phyloP scores from a whole-genome alignment of 805 yeast genomes.

The Isabelozyma heimii region DNA sequence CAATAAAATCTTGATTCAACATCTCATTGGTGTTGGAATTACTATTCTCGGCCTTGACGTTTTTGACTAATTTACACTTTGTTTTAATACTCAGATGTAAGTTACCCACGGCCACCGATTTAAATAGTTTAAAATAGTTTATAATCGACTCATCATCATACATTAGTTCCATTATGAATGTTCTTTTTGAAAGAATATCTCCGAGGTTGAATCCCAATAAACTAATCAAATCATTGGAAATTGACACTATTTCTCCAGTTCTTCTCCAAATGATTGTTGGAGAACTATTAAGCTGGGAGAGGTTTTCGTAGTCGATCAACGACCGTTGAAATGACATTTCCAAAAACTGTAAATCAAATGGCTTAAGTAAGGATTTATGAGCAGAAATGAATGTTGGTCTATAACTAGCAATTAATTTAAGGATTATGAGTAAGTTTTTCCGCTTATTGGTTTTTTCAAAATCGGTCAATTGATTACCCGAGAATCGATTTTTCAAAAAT shows the following conservation, averaged over 20 bases:
- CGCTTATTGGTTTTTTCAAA: conserved; percentile 30
- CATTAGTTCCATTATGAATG: conserved; percentile 77
- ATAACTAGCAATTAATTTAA: conserved; percentile 60
- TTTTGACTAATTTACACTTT: conserved; percentile 46
- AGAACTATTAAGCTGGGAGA: conserved; percentile 55
- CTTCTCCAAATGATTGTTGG: conserved; percentile 86
- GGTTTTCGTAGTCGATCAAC: conserved; percentile 43
- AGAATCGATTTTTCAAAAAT: conserved; percentile 54
- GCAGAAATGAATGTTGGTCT: conserved; percentile 78
- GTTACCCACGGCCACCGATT: conserved; percentile 69
- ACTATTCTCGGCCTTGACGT: conserved; percentile 10
- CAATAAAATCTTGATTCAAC: conserved; percentile 32
- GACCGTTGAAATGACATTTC: conserved; percentile 46
- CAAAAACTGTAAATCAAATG: conserved; percentile 59
- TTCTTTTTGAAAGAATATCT: conserved; percentile 55
- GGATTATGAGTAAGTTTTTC: conserved; percentile 37
- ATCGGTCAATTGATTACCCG: conserved; percentile 42
- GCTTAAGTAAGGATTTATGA: conserved; percentile 63
- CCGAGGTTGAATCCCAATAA: conserved; percentile 62
- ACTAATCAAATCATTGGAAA: conserved; percentile 70
- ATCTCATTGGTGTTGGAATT: conserved; percentile 3
- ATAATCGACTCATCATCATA: conserved; percentile 69
- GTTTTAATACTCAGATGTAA: conserved; percentile 52
- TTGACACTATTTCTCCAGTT: conserved; percentile 80
- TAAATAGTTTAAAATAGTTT: conserved; percentile 69